Evolutionary conservation across 768 basidiomycete species (phyloP).

Genomic region (Xerocomellus dryophilus): DNA sequence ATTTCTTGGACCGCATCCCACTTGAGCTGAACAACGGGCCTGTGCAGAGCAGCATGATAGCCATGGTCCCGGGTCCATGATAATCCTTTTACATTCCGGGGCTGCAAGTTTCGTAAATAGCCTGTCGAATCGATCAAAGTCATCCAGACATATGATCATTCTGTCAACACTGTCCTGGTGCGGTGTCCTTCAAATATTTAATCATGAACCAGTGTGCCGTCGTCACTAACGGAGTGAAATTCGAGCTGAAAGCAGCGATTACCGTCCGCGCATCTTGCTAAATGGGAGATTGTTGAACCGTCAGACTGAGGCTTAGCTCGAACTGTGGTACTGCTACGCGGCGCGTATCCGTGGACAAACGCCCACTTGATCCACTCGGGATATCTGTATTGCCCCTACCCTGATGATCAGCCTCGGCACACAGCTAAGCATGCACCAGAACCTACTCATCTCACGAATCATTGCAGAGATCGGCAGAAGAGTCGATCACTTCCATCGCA

Average conservation of each 20-base stretch:
- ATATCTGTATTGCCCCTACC: background rate
- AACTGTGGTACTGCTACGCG: background rate
- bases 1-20: slow-evolving; percentile 16
- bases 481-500: slow-evolving; percentile 51
- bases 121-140: background rate
- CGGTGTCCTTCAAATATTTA: no score
- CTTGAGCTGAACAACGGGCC: slow-evolving; percentile 48
- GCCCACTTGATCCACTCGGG: background rate
- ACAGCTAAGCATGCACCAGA: slow-evolving; percentile 33
- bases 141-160: slow-evolving; percentile 1
- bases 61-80: slow-evolving; percentile 47
- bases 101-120: slow-evolving; percentile 29
- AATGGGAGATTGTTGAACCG: background rate
- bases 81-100: slow-evolving; percentile 55
- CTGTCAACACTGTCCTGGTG: background rate
- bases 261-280: background rate
- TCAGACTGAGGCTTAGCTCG: background rate
- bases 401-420: background rate
- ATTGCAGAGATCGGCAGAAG: slow-evolving; percentile 60
- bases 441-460: slow-evolving; percentile 26
- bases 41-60: slow-evolving; percentile 37
- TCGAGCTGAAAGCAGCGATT: background rate
- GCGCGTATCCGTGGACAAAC: slow-evolving; percentile 18
- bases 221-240: background rate
- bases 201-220: no score